phyloP scores from a whole-genome alignment of 1,284 basidiomycete genomes.

The Tilletia setariae region DNA sequence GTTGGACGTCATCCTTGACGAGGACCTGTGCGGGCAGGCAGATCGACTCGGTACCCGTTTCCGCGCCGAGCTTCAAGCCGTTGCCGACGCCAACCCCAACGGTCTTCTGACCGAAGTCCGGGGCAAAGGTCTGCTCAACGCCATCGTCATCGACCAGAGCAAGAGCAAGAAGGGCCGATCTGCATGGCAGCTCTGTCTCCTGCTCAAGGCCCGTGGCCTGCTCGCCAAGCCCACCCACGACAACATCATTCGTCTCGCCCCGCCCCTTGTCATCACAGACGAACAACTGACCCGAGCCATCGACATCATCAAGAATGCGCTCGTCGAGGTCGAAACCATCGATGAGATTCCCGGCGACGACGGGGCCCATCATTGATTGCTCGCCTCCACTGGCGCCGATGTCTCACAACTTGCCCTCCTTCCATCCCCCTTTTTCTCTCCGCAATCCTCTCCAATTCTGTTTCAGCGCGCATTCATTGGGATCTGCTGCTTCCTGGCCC shows the following conservation, averaged over 20 bases:
- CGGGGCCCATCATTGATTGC: constrained; percentile 1
- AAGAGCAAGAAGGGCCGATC: constrained; percentile 72
- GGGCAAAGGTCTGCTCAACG: constrained; percentile 85
- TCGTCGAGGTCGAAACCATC: constrained; percentile 71
- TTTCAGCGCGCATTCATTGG: no score
- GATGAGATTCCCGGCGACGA: constrained; percentile 48
- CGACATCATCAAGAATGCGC: constrained; percentile 70
- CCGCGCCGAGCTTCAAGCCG: constrained; percentile 48
- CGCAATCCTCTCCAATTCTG: no score
- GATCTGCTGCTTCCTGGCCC: no score
- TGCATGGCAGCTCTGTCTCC: constrained; percentile 92
- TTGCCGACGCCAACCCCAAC: constrained; percentile 44
- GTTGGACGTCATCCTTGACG: constrained; percentile 79
- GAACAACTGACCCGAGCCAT: constrained; percentile 75
- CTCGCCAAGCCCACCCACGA: constrained; percentile 94
- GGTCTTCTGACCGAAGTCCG: constrained; percentile 71
- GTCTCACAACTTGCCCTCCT: no score
- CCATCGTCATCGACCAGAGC: constrained; percentile 84
- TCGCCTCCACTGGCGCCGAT: neutral
- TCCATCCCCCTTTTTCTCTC: no score
- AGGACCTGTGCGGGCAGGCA: constrained; percentile 77
- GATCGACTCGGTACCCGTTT: constrained; percentile 75
- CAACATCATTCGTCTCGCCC: constrained; percentile 94
- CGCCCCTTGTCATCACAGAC: constrained; percentile 87
- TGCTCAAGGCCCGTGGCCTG: constrained; percentile 84